A percentile compares a stretch with the other conserved stretches of the same genome.
Evolutionary conservation across 768 basidiomycete species (phyloP).

Genomic region (Termitomyces sp.): DNA sequence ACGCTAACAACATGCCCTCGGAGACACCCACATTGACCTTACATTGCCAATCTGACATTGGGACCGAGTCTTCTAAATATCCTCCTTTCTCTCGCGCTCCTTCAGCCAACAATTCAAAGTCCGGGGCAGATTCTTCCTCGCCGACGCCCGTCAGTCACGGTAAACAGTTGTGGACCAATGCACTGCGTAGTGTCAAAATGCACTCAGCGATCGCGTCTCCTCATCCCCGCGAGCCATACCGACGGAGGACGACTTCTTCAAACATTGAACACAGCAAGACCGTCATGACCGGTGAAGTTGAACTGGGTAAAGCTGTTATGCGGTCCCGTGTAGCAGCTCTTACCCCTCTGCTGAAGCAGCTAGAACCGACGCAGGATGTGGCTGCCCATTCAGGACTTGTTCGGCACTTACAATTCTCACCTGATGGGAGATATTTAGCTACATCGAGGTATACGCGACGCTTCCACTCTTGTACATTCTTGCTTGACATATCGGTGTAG

Average conservation of each 20-base stretch:
- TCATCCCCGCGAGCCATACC: constrained; percentile 18
- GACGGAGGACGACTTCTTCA: constrained; percentile 32
- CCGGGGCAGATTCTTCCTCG: neutral
- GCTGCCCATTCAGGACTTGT: constrained; percentile 65
- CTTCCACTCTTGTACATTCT: neutral
- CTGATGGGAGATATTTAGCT: constrained; percentile 67
- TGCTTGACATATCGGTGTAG: constrained; percentile 23
- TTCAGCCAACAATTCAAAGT: constrained; percentile 17
- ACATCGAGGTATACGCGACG: constrained; percentile 52
- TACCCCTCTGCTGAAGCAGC: constrained; percentile 46
- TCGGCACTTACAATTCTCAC: constrained; percentile 69
- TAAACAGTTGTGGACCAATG: constrained; percentile 39
- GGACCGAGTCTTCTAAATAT: constrained; percentile 13
- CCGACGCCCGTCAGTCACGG: constrained; percentile 22
- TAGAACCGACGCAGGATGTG: constrained; percentile 55
- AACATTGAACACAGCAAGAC: constrained; percentile 20
- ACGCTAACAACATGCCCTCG: constrained; percentile 7
- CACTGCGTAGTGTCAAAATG: constrained; percentile 37
- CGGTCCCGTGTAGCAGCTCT: constrained; percentile 51
- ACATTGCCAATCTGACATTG: constrained; percentile 18
- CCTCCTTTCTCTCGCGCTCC: constrained; percentile 9
- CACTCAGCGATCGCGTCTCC: constrained; percentile 22
- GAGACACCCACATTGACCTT: constrained; percentile 4
- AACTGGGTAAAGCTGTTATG: constrained; percentile 28
- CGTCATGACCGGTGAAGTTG: constrained; percentile 19